Evolutionary conservation across 2,329 filamentous ascomycete species (phyloP), one percentile per base, ranked within the genome.

Genomic region (Microdochium nivale): DNA sequence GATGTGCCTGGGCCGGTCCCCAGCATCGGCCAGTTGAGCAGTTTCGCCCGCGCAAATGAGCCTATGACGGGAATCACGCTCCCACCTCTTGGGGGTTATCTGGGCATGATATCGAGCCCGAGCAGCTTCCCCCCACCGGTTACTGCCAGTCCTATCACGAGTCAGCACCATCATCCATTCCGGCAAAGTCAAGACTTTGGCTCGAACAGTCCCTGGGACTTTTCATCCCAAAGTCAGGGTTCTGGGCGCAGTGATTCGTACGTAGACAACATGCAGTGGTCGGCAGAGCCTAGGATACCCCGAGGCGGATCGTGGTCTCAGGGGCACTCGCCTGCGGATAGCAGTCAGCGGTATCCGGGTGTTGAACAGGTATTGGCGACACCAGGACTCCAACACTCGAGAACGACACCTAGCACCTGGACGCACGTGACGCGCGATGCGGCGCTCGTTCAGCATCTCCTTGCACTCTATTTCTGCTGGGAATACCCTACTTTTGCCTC

Each of bases 401-500:
- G 33, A 37, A 37, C 33, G 33, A 37, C 33, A 14, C 59, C 71
- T 0, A 65, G 60, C 3, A 72, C 71, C 0, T 88, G 84, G 85
- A 87, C 84, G 1, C 71, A 60, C 37, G 74, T 87, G 23, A 86
- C 83, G 2, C 61, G 65, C 2, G 83, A 88, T 56, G 59, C 70
- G 13, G 67, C 64, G 13, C 73, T 88, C 27, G 79, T 88, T 1
- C 74, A 83, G 54, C 82, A 84, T 58, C 71, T 88, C 10, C 67
- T 88, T 50, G 74, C 78, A 0, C 70, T 87, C 30, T 88, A 88
- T 67, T 88, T 88, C 57, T 86, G 83, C 69, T 89, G 86, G 79
- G 81, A 86, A 57, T 88, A 90, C 62, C 84, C 86, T 2, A 88
- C 85, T 13, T 88, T 88, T 66, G 81, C 84, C 3, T 81, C 86